These are phyloP conservation scores for Candida coquimbonensis DNA, from an alignment of 805 yeast genomes.

Conservation along the genomic window DNA sequence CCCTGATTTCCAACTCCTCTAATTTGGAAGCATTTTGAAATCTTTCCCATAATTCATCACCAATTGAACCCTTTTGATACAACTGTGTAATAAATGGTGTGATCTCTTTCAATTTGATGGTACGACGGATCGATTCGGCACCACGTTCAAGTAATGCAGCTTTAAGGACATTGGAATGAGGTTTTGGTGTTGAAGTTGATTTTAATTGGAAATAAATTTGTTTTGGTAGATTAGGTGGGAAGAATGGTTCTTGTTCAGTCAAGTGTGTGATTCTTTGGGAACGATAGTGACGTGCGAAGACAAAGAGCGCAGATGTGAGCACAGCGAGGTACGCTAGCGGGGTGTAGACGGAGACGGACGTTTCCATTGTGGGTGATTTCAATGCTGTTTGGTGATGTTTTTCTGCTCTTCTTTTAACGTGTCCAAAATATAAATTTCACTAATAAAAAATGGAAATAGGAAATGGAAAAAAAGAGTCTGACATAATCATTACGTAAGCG, in stretches of 20 bases:
- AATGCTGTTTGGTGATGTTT: no score
- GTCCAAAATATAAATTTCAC: no score
- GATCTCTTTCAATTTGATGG: constrained; percentile 74
- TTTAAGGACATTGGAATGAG: constrained; percentile 72
- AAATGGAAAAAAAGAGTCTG: no score
- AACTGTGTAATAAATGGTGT: constrained; percentile 62
- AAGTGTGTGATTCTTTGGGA: constrained; percentile 44
- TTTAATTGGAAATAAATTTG: constrained; percentile 58
- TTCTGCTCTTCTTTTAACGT: no score
- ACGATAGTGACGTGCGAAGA: constrained; percentile 67
- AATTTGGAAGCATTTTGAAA: constrained; percentile 70
- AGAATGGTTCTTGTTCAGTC: constrained; percentile 62
- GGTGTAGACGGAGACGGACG: constrained; percentile 46
- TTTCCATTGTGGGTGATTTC: background rate
- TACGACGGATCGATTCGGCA: constrained; percentile 81
- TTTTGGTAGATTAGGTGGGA: constrained; percentile 58
- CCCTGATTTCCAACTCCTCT: constrained; percentile 76
- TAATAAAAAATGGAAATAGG: no score
- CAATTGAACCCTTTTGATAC: constrained; percentile 84
- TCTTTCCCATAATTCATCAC: constrained; percentile 81
- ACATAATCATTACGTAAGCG: no score
- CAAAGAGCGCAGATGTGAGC: constrained; percentile 54
- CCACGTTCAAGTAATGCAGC: constrained; percentile 65
- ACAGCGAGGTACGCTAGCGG: constrained; percentile 74
- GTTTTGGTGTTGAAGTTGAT: constrained; percentile 39